Evolutionary conservation across 2,329 filamentous ascomycete genomes (phyloP).

Genomic region (Salinomyces thailandicus): DNA sequence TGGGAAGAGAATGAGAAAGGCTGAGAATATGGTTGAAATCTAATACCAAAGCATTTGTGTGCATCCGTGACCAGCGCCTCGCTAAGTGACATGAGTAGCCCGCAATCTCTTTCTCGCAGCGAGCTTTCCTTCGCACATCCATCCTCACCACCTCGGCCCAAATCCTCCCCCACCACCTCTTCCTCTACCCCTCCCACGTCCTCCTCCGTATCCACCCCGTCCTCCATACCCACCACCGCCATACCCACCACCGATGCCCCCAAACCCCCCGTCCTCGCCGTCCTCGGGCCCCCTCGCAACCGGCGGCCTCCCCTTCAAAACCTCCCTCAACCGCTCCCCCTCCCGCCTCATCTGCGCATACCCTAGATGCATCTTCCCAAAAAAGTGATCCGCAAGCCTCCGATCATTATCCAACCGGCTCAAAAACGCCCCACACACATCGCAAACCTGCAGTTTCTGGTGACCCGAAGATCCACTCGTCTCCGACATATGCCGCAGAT

Average conservation of each 20-base stretch:
- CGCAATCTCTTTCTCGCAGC: too few relatives aligned
- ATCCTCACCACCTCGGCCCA: neutral
- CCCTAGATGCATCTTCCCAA: conserved; percentile 97
- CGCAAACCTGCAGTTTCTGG: conserved; percentile 96
- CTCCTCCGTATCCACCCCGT: conserved; percentile 13
- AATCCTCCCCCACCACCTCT: conserved; percentile 4
- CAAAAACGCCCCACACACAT: conserved; percentile 93
- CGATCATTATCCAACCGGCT: conserved; percentile 89
- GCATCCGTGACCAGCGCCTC: too few relatives aligned
- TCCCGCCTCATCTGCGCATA: conserved; percentile 98
- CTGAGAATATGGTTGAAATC: too few relatives aligned
- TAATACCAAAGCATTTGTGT: too few relatives aligned
- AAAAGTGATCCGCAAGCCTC: conserved; percentile 90
- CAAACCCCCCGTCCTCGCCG: conserved; percentile 38
- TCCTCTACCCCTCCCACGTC: conserved; percentile 6
- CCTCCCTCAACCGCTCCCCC: conserved; percentile 73
- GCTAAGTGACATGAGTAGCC: too few relatives aligned
- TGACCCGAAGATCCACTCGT: conserved; percentile 88
- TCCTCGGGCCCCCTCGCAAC: conserved; percentile 37
- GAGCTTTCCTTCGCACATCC: neutral
- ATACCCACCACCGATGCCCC: conserved; percentile 29
- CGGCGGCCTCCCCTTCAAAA: conserved; percentile 63
- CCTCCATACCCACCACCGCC: conserved; percentile 26
- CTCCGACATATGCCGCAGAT: conserved; percentile 82
- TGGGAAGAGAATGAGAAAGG: too few relatives aligned